Evolutionary conservation across 1,284 basidiomycete genomes (phyloP).

Genomic region (Ceratobasidium sp.): DNA sequence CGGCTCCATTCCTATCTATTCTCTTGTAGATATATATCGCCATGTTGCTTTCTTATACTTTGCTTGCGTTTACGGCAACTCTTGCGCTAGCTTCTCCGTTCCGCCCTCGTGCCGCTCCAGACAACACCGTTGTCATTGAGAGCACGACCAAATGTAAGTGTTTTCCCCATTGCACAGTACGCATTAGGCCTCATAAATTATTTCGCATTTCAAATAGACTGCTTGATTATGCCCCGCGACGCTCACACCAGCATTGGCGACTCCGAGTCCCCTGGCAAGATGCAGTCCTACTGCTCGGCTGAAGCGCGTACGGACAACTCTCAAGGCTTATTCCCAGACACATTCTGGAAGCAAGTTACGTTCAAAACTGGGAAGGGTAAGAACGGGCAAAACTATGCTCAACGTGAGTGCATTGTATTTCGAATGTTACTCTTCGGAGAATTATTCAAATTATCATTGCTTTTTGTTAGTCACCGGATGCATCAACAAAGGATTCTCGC

Average conservation of each 20-base stretch:
- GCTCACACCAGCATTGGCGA: constrained; percentile 48
- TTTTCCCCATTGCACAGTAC: background rate
- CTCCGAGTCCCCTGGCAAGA: constrained; percentile 48
- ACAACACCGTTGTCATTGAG: constrained; percentile 16
- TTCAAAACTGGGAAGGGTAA: constrained; percentile 43
- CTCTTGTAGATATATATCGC: background rate
- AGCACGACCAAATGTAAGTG: constrained; percentile 22
- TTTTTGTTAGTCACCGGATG: constrained; percentile 46
- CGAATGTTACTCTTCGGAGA: background rate
- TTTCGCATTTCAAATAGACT: background rate
- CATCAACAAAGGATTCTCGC: constrained; percentile 40
- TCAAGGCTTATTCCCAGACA: constrained; percentile 46
- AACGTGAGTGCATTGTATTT: constrained; percentile 34
- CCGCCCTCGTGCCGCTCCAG: constrained; percentile 26
- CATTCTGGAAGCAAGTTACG: constrained; percentile 50
- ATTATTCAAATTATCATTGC: background rate
- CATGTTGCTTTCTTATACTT: constrained; percentile 17
- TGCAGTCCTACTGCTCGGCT: constrained; percentile 50
- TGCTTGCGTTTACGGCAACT: constrained; percentile 6
- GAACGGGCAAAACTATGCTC: constrained; percentile 41
- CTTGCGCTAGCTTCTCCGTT: constrained; percentile 20
- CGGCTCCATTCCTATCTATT: background rate
- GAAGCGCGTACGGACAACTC: constrained; percentile 26
- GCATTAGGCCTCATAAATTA: background rate
- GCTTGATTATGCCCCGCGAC: constrained; percentile 46